Conservation (phyloP, 768 basidiomycete species). For the Kwoniella europaea region DNA sequence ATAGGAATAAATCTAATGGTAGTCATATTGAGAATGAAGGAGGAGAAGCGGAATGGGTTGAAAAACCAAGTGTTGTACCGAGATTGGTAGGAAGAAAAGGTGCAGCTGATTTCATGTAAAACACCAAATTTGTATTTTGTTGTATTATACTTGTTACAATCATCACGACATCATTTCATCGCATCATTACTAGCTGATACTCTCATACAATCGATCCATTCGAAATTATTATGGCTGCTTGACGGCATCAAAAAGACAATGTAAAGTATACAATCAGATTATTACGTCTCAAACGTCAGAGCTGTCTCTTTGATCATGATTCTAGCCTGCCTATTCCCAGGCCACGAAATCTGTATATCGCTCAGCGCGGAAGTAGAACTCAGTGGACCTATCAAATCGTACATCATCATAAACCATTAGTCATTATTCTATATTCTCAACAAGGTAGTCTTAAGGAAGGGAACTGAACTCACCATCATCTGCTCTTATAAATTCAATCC, state of each 20-base stretch:
- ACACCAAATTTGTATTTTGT: background rate
- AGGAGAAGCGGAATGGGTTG: conserved; percentile 46
- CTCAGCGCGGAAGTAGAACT: conserved; percentile 70
- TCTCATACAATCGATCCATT: no score
- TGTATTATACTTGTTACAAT: background rate
- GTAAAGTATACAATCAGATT: no score
- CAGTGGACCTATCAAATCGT: conserved; percentile 62
- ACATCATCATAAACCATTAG: no score
- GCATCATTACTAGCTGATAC: no score
- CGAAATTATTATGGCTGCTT: no score
- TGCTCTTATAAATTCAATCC: conserved; percentile 80
- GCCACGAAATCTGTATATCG: conserved; percentile 81
- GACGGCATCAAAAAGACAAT: no score
- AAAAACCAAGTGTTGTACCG: conserved; percentile 45
- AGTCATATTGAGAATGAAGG: background rate
- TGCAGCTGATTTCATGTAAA: conserved; percentile 76
- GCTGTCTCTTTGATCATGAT: conserved; percentile 80
- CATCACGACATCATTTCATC: no score
- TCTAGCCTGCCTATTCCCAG: conserved; percentile 77
- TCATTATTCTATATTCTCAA: no score
- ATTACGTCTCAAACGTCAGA: conserved; percentile 81
- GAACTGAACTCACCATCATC: conserved; percentile 69
- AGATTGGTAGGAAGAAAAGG: conserved; percentile 66
- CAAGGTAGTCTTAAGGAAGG: background rate
- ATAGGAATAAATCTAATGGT: conserved; percentile 53